Percentiles rank a stretch among this genome's conserved stretches.
Evolutionary conservation across 2,329 filamentous ascomycete genomes (phyloP).

Genomic region (Cytospora mali): DNA sequence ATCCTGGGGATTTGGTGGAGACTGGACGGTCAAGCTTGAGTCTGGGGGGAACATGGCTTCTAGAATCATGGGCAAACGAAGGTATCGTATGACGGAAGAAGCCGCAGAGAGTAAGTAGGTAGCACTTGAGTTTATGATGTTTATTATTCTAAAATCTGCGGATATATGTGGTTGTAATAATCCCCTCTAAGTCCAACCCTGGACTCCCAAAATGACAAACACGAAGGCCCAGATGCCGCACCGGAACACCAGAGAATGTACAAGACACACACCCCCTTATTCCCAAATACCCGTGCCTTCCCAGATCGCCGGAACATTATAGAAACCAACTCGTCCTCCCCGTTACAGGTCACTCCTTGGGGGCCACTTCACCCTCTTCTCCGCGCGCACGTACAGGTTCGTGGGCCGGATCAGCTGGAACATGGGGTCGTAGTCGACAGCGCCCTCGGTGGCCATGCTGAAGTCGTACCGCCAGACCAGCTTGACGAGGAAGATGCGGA

Average conservation of each 20-base stretch:
- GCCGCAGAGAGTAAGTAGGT: too few species aligned
- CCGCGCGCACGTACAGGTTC: constrained; percentile 56
- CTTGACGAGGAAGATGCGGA: constrained; percentile 61
- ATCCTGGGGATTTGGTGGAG: background rate
- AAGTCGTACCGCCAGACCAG: constrained; percentile 63
- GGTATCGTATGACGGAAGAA: background rate
- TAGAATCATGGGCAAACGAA: background rate
- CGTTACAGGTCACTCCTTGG: constrained; percentile 23
- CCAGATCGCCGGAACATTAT: background rate
- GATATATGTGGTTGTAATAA: background rate
- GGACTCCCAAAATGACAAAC: background rate
- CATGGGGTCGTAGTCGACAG: constrained; percentile 61
- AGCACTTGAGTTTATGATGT: background rate
- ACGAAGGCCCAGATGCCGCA: too few species aligned
- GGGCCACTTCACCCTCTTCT: constrained; percentile 54
- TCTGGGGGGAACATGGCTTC: background rate
- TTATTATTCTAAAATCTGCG: background rate
- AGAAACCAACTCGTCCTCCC: background rate
- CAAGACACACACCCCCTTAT: background rate
- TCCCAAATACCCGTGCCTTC: background rate
- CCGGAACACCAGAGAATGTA: background rate
- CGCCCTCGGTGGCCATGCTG: constrained; percentile 49
- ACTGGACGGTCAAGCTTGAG: background rate
- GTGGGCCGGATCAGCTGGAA: constrained; percentile 60
- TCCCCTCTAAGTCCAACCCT: background rate